A percentile compares a stretch with the other conserved stretches of the same genome.
Conservation (phyloP, 2,329 filamentous ascomycete species). For the Raffaelea deltoideospora region DNA sequence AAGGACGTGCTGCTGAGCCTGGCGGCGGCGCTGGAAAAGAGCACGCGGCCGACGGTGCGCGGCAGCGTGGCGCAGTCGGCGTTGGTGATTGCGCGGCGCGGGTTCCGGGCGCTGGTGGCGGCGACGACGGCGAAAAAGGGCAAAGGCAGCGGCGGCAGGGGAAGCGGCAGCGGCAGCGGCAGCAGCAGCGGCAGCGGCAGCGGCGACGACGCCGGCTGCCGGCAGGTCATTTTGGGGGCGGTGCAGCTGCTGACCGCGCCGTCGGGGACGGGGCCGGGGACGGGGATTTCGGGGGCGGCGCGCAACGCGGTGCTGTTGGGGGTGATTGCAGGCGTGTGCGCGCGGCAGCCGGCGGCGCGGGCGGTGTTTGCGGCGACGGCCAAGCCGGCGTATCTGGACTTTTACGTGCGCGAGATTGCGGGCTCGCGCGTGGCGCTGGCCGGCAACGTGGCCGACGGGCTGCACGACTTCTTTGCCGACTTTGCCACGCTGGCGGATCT, state of each 20-base stretch:
- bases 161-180: too few species aligned
- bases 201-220: slow-evolving; percentile 38
- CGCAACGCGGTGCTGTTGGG: slow-evolving; percentile 69
- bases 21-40: slow-evolving; percentile 64
- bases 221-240: slow-evolving; percentile 45
- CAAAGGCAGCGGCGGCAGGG: too few species aligned
- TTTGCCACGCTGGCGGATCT: slow-evolving; percentile 65
- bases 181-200: too few species aligned
- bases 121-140: too few species aligned
- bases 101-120: slow-evolving; percentile 59
- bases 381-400: slow-evolving; percentile 63
- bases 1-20: slow-evolving; percentile 51
- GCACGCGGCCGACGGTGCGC: slow-evolving; percentile 50
- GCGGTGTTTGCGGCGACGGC: slow-evolving; percentile 44
- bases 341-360: slow-evolving; percentile 50
- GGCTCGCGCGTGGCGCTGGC: slow-evolving; percentile 61
- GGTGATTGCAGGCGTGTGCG: slow-evolving; percentile 73
- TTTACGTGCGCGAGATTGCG: slow-evolving; percentile 74
- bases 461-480: slow-evolving; percentile 67
- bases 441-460: slow-evolving; percentile 52
- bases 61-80: slow-evolving; percentile 56
- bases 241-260: slow-evolving; percentile 51
- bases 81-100: slow-evolving; percentile 62
- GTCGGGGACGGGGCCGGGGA: too few species aligned
- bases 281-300: slow-evolving; percentile 45